phyloP scores from a whole-genome alignment of 352 stramenopile genomes.

The Globisporangium orthogonon region DNA sequence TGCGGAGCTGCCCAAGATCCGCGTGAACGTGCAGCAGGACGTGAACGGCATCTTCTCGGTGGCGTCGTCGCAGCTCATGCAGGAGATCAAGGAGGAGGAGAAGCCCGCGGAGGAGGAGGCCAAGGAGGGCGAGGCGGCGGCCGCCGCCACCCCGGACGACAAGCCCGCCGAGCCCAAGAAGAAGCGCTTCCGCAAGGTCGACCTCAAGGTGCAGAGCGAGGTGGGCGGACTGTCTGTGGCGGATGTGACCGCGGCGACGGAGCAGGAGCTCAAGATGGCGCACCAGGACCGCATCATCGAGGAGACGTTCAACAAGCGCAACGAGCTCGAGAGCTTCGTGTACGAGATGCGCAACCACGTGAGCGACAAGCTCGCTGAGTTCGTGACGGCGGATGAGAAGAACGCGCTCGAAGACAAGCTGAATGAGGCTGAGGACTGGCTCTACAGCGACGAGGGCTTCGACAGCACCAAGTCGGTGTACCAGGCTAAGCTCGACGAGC shows the following conservation, averaged over 20 bases:
- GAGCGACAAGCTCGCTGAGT: constrained; percentile 72
- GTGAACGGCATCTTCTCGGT: constrained; percentile 95
- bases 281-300: constrained; percentile 94
- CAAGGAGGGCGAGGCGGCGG: constrained; percentile 54
- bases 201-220: constrained; percentile 65
- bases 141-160: constrained; percentile 44
- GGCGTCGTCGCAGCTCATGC: constrained; percentile 95
- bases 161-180: constrained; percentile 85
- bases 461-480: constrained; percentile 98
- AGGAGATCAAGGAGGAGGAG: constrained; percentile 92
- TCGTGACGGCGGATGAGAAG: constrained; percentile 89
- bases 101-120: constrained; percentile 58
- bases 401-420: constrained; percentile 84
- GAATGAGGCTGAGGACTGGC: constrained; percentile 94
- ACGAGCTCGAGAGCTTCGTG: constrained; percentile 99
- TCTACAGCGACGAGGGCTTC: constrained; percentile 99
- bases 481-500: constrained; percentile 91
- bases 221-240: constrained; percentile 48
- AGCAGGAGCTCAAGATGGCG: constrained; percentile 94
- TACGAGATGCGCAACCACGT: constrained; percentile 99
- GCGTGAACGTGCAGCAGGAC: constrained; percentile 97
- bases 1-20: constrained; percentile 87
- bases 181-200: constrained; percentile 93
- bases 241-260: constrained; percentile 63
- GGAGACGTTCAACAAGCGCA: constrained; percentile 98